phyloP scores from a whole-genome alignment of 495 filamentous ascomycete species.

The Amorphotheca resinae region DNA sequence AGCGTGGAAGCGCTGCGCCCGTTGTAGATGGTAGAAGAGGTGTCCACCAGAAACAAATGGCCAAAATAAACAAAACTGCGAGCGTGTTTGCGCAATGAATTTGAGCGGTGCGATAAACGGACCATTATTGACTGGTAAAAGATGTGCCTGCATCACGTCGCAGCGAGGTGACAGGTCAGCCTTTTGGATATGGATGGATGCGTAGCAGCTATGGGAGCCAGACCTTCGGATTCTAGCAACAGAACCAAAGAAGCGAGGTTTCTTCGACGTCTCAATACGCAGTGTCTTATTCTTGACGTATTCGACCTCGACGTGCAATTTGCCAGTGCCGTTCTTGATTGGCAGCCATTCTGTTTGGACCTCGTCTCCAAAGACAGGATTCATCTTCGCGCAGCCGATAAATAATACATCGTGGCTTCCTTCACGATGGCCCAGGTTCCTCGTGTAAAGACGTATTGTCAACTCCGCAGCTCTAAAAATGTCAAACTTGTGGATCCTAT shows the following conservation, averaged over 20 bases:
- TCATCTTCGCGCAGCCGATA: background rate
- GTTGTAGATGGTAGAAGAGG: conserved; percentile 94
- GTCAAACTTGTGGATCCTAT: background rate
- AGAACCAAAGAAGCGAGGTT: conserved; percentile 44
- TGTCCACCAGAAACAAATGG: conserved; percentile 98
- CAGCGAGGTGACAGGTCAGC: background rate
- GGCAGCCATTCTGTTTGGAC: conserved; percentile 31
- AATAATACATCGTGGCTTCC: background rate
- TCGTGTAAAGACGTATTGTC: background rate
- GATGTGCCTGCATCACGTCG: background rate
- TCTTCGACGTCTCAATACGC: conserved; percentile 39
- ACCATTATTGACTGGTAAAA: conserved; percentile 38
- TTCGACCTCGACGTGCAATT: background rate
- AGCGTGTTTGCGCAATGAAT: conserved; percentile 93
- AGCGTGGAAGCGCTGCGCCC: conserved; percentile 91
- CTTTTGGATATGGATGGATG: background rate
- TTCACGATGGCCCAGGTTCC: background rate
- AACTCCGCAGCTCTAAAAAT: background rate
- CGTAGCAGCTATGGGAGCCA: background rate
- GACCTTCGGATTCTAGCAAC: background rate
- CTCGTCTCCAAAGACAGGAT: conserved; percentile 20
- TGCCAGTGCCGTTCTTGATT: background rate
- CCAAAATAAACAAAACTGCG: conserved; percentile 87
- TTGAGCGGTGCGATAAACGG: conserved; percentile 96
- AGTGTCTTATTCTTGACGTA: conserved; percentile 22